Evolutionary conservation across 2,329 filamentous ascomycete species (phyloP).

Genomic region (Lachnellula subtilissima): DNA sequence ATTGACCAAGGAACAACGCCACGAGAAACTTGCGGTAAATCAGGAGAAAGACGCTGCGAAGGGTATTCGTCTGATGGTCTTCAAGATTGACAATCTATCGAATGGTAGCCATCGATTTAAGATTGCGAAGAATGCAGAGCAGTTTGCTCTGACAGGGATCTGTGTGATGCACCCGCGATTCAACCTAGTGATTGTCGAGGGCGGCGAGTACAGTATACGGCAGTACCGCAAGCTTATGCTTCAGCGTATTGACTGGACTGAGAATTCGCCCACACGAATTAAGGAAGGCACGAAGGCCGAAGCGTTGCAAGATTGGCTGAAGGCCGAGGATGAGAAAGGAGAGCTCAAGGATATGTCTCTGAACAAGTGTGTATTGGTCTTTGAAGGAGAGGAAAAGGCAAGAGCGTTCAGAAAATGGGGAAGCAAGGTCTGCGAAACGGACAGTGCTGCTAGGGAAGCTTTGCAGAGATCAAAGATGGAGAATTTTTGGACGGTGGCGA

Average conservation of each 20-base stretch:
- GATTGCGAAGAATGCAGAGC: constrained; percentile 86
- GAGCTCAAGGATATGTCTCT: constrained; percentile 73
- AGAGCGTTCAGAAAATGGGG: constrained; percentile 83
- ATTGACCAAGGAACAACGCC: constrained; percentile 79
- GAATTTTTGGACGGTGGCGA: constrained; percentile 89
- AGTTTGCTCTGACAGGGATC: constrained; percentile 80
- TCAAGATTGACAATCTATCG: constrained; percentile 81
- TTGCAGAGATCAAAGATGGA: constrained; percentile 83
- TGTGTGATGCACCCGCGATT: constrained; percentile 87
- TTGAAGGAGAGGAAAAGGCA: constrained; percentile 82
- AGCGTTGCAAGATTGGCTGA: constrained; percentile 68
- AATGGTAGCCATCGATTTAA: constrained; percentile 94
- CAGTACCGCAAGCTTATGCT: constrained; percentile 92
- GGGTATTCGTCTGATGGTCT: constrained; percentile 81
- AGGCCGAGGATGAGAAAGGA: constrained; percentile 72
- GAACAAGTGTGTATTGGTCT: constrained; percentile 81
- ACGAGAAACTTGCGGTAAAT: constrained; percentile 76
- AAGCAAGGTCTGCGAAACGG: constrained; percentile 87
- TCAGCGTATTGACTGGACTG: constrained; percentile 90
- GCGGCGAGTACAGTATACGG: constrained; percentile 75
- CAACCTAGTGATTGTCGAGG: constrained; percentile 87
- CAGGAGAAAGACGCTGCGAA: constrained; percentile 85
- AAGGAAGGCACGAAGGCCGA: constrained; percentile 58
- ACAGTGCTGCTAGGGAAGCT: constrained; percentile 78
- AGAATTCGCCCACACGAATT: constrained; percentile 68